Percentiles rank a stretch among this genome's conserved stretches.
phyloP scores from a whole-genome alignment of 228 moss, liverwort and hornwort species.

The Sphagnum magellanicum region DNA sequence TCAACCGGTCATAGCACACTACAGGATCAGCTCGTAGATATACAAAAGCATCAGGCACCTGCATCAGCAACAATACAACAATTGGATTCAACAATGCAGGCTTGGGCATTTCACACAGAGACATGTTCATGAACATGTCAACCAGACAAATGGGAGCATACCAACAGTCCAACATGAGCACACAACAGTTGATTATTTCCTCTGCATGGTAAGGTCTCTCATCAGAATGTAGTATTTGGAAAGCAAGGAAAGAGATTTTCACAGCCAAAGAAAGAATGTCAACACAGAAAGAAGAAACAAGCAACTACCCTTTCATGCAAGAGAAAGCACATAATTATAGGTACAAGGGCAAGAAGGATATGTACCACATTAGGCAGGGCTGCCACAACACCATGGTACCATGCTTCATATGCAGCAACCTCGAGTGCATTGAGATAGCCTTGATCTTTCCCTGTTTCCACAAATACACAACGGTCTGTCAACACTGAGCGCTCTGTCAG shows the following conservation, averaged over 20 bases:
- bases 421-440: conserved; percentile 42
- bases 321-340: no score
- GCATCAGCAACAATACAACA: neutral
- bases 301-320: neutral
- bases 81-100: neutral
- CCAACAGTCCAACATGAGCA: neutral
- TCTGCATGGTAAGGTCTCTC: no score
- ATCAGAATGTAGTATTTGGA: no score
- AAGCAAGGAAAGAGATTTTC: neutral
- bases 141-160: neutral
- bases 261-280: neutral
- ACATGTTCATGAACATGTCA: neutral
- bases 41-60: conserved; percentile 56
- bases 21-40: conserved; percentile 50
- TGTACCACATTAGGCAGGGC: conserved; percentile 49
- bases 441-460: conserved; percentile 40
- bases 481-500: conserved; percentile 54
- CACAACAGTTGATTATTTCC: no score
- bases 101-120: no score
- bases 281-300: neutral
- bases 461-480: conserved; percentile 52
- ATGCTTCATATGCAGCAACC: conserved; percentile 42
- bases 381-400: conserved; percentile 46
- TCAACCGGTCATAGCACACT: conserved; percentile 51
- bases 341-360: neutral